Percentiles rank a stretch among this genome's conserved stretches.
Conservation (phyloP, 164 flowering plant species). For the Berberis vulgaris region DNA sequence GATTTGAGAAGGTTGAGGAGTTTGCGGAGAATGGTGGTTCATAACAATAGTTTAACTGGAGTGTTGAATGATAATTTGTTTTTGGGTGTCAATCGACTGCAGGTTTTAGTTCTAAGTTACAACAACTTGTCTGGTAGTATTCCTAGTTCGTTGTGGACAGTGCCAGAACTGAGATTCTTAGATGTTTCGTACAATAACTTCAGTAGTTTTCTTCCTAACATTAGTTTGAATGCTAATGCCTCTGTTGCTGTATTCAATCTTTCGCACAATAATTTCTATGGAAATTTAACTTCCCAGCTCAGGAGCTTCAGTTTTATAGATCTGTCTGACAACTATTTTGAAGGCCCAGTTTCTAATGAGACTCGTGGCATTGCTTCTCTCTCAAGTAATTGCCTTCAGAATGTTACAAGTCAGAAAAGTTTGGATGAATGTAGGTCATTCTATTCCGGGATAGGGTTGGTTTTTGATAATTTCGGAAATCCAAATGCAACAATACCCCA, state of each 20-base stretch:
- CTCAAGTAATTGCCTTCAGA: constrained; percentile 57
- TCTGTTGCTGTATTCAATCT: constrained; percentile 32
- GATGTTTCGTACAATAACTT: constrained; percentile 59
- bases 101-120: constrained; percentile 28
- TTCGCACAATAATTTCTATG: constrained; percentile 62
- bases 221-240: constrained; percentile 16
- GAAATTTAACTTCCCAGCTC: constrained; percentile 27
- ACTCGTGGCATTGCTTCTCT: constrained; percentile 32
- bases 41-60: constrained; percentile 36
- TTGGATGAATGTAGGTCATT: constrained; percentile 44
- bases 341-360: constrained; percentile 42
- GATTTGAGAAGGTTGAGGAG: constrained; percentile 38
- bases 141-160: constrained; percentile 35
- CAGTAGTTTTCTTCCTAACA: constrained; percentile 39
- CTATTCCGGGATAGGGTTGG: constrained; percentile 43
- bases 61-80: constrained; percentile 37
- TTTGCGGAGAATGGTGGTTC: constrained; percentile 32
- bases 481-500: constrained; percentile 33
- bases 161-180: constrained; percentile 33
- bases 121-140: constrained; percentile 42
- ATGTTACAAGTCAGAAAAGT: constrained; percentile 46
- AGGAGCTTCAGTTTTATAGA: constrained; percentile 31
- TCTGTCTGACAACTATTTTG: constrained; percentile 58
- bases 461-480: constrained; percentile 62
- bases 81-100: constrained; percentile 23